phyloP scores from a whole-genome alignment of 257 asterid genomes.

The Sherardia arvensis region DNA sequence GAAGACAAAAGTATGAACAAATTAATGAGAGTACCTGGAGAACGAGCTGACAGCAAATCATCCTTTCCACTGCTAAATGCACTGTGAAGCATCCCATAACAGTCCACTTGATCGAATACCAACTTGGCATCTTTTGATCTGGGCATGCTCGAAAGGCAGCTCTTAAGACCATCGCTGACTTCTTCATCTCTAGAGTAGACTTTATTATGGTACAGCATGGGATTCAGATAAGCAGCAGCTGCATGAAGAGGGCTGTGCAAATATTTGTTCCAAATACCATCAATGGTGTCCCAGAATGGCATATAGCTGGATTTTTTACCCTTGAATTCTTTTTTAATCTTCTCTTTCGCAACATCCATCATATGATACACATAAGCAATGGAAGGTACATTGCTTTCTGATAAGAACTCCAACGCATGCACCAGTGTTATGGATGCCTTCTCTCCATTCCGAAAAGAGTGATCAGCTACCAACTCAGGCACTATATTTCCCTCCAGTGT shows the following conservation, averaged over 20 bases:
- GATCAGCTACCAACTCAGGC: slow-evolving; percentile 28
- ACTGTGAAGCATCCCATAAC: not conserved
- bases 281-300: slow-evolving; percentile 47
- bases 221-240: slow-evolving; percentile 53
- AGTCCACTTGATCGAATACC: not conserved
- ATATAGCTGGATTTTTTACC: slow-evolving; percentile 22
- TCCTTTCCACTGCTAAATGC: not conserved
- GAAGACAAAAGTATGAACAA: not conserved
- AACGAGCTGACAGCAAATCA: not conserved
- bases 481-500: slow-evolving; percentile 24
- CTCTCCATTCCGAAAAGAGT: slow-evolving; percentile 41
- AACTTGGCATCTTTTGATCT: slow-evolving; percentile 6
- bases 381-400: slow-evolving; percentile 28
- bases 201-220: slow-evolving; percentile 29
- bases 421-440: slow-evolving; percentile 45
- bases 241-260: slow-evolving; percentile 61
- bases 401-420: slow-evolving; percentile 20
- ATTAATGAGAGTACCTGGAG: not conserved
- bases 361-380: slow-evolving; percentile 37
- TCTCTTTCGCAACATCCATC: slow-evolving; percentile 56
- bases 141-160: slow-evolving; percentile 26
- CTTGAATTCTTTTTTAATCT: slow-evolving; percentile 32
- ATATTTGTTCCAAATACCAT: slow-evolving; percentile 44
- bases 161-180: slow-evolving; percentile 35
- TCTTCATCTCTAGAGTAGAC: slow-evolving; percentile 35